Evolutionary conservation across 441 rosid genomes (phyloP).

Genomic region (Pelargonium cotyledonis): DNA sequence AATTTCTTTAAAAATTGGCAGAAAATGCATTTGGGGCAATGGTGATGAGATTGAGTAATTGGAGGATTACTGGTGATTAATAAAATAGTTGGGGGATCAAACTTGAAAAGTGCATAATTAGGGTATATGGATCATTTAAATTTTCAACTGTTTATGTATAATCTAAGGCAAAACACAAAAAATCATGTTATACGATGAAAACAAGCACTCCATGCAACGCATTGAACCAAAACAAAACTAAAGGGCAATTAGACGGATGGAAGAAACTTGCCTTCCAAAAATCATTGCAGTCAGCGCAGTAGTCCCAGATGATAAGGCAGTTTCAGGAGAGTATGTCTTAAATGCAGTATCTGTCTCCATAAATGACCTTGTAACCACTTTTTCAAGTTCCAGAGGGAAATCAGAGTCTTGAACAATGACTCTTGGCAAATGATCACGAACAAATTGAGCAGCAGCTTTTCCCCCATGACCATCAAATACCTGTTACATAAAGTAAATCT

Average conservation of each 20-base stretch:
- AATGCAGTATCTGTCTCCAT: constrained; percentile 56
- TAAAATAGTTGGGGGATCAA: too few relatives aligned
- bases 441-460: constrained; percentile 52
- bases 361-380: constrained; percentile 52
- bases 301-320: constrained; percentile 49
- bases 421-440: constrained; percentile 62
- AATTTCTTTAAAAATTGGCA: too few relatives aligned
- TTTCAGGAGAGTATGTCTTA: constrained; percentile 34
- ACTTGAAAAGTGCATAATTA: too few relatives aligned
- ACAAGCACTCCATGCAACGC: neutral
- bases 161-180: too few relatives aligned
- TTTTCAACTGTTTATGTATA: too few relatives aligned
- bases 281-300: constrained; percentile 69
- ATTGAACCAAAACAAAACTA: neutral
- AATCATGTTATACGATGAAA: neutral
- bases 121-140: too few relatives aligned
- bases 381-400: constrained; percentile 59
- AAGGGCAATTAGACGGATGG: neutral
- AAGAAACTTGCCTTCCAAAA: constrained; percentile 52
- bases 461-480: constrained; percentile 76
- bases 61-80: too few relatives aligned
- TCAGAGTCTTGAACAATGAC: constrained; percentile 58
- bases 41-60: too few relatives aligned
- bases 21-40: too few relatives aligned
- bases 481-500: constrained; percentile 24